Evolutionary conservation across 2,329 filamentous ascomycete genomes (phyloP).

Genomic region (Sporothrix humicola): DNA sequence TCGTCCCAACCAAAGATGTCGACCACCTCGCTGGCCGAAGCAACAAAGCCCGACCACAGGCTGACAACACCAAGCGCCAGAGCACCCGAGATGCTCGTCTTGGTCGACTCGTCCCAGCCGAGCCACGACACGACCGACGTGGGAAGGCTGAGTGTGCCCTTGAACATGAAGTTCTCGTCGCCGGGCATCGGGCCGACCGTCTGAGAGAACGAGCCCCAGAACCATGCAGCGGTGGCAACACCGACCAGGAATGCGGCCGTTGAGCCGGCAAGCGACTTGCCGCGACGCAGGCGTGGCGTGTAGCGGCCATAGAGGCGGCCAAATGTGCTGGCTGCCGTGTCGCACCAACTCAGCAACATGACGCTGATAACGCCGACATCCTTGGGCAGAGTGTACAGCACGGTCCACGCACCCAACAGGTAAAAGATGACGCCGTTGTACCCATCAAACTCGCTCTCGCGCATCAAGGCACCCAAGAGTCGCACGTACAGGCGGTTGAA

Average conservation of each 20-base stretch:
- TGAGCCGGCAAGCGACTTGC: slow-evolving; percentile 91
- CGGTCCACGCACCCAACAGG: slow-evolving; percentile 85
- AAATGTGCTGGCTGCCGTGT: slow-evolving; percentile 94
- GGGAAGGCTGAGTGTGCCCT: slow-evolving; percentile 75
- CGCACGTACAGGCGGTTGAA: slow-evolving; percentile 89
- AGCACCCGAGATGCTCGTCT: slow-evolving; percentile 70
- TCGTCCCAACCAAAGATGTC: slow-evolving; percentile 96
- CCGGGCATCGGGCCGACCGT: slow-evolving; percentile 68
- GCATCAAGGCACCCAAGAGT: slow-evolving; percentile 87
- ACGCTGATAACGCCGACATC: slow-evolving; percentile 90
- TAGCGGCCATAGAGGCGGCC: slow-evolving; percentile 88
- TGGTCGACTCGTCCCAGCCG: slow-evolving; percentile 46
- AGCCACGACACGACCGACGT: slow-evolving; percentile 51
- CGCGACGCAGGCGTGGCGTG: slow-evolving; percentile 80
- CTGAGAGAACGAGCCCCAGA: slow-evolving; percentile 87
- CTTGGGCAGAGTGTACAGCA: slow-evolving; percentile 87
- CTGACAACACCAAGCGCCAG: slow-evolving; percentile 81
- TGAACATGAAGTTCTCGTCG: slow-evolving; percentile 81
- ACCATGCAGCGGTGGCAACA: slow-evolving; percentile 79
- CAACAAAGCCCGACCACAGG: slow-evolving; percentile 85
- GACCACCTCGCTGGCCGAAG: slow-evolving; percentile 85
- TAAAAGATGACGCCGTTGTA: slow-evolving; percentile 99
- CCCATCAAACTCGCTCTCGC: slow-evolving; percentile 89
- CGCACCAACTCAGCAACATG: slow-evolving; percentile 93
- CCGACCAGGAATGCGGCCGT: slow-evolving; percentile 83